Evolutionary conservation across 345 rosid genomes (phyloP), one percentile per base, ranked within the genome.

Genomic region (Moricandia moricandioides): DNA sequence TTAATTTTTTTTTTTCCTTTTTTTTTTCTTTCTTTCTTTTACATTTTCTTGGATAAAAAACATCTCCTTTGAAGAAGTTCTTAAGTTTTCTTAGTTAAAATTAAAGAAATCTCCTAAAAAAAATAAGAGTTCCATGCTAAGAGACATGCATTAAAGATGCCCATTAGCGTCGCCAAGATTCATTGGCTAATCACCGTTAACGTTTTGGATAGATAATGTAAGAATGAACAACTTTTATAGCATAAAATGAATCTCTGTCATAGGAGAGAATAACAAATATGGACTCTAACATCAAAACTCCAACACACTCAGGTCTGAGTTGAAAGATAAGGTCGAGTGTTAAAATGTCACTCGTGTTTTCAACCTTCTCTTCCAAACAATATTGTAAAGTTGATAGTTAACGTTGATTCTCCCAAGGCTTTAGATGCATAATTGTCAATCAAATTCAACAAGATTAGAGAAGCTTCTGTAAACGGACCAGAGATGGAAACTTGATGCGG

Each of bases 311-410:
- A 86, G 71, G 87, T 88, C 66, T 80, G 89, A 76, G 73, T n/a
- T n/a, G n/a, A n/a, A n/a, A n/a, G n/a, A n/a, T n/a, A n/a, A n/a
- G n/a, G n/a, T n/a, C n/a, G n/a, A 86, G 81, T 83, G 83, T 83
- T 72, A 49, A 70, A 13, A 7, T 57, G 27, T 47, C 61, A 35
- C 8, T 57, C 17, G 0, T 65, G 21, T 9, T 57, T 54, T 37
- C 24, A 52, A 13, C 49, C 37, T 6, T 40, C 11, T 40, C 24
- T 62, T 83, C 21, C 84, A 85, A 80, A 88, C 78, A 88, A 88
- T 89, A 93, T 86, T 79, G 79, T 87, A 35, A 93, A 91, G 85
- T 85, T 89, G 61, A 83, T 89, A 49, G 86, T 82, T 63, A 18
- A 87, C 84, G 6, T 40, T 85, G 79, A 83, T 34, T 77, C 52